phyloP scores from a whole-genome alignment of 2,329 filamentous ascomycete genomes.

The Zasmidium cellare region DNA sequence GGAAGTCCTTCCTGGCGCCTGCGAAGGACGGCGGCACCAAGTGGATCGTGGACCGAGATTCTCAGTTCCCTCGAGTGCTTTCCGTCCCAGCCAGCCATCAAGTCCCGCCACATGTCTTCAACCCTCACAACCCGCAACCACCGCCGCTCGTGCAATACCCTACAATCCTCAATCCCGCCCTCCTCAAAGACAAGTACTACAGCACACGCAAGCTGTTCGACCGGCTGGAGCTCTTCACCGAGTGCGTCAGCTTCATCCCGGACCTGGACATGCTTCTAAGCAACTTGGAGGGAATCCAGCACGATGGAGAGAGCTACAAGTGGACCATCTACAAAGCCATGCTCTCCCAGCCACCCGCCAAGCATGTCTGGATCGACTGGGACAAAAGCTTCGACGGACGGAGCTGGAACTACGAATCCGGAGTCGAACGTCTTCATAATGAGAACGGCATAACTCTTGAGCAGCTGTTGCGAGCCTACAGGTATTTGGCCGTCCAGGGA shows the following conservation, averaged over 20 bases:
- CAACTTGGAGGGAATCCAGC: neutral
- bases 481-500: neutral
- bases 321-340: neutral
- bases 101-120: neutral
- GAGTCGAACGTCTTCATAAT: neutral
- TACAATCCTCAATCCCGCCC: neutral
- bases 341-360: neutral
- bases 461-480: neutral
- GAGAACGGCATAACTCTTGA: neutral
- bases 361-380: neutral
- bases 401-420: neutral
- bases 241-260: neutral
- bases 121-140: no score
- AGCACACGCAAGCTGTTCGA: neutral
- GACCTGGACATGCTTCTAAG: neutral
- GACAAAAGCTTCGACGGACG: neutral
- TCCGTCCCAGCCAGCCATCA: neutral
- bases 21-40: neutral
- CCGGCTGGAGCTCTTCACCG: neutral
- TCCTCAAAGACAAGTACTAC: neutral
- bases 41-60: neutral
- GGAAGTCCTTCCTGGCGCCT: neutral
- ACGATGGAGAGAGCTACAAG: neutral
- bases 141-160: neutral
- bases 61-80: neutral